Evolutionary conservation across 331 rosid genomes (phyloP).

Genomic region (Ulmus americana): DNA sequence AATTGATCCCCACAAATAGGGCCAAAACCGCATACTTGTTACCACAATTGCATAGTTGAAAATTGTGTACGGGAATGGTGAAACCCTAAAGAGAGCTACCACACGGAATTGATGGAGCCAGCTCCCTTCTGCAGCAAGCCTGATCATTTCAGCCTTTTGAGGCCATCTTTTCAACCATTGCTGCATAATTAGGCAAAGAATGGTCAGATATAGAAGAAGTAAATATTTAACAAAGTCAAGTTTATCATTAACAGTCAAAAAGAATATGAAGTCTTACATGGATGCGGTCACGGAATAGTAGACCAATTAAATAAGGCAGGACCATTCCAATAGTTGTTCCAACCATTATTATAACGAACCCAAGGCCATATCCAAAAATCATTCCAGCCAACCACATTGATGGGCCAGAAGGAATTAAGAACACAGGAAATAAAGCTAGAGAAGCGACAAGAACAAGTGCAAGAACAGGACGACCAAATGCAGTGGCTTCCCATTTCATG

Average conservation of each 20-base stretch:
- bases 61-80: slow-evolving; percentile 96
- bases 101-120: slow-evolving; percentile 87
- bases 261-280: slow-evolving; percentile 54
- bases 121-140: slow-evolving; percentile 93
- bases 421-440: slow-evolving; percentile 79
- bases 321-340: slow-evolving; percentile 98
- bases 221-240: background rate
- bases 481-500: slow-evolving; percentile 96
- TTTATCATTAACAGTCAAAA: background rate
- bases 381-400: slow-evolving; percentile 99
- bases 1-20: slow-evolving; percentile 84
- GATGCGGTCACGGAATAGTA: slow-evolving; percentile 73
- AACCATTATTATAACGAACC: slow-evolving; percentile 83
- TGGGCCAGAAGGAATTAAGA: slow-evolving; percentile 91
- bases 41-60: slow-evolving; percentile 93
- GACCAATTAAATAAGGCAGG: slow-evolving; percentile 85
- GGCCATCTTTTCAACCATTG: slow-evolving; percentile 96
- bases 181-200: slow-evolving; percentile 36
- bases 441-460: slow-evolving; percentile 82
- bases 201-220: slow-evolving; percentile 9
- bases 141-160: slow-evolving; percentile 72
- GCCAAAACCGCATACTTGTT: slow-evolving; percentile 92
- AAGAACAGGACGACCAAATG: slow-evolving; percentile 94
- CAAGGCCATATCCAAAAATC: slow-evolving; percentile 96
- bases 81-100: slow-evolving; percentile 82